Evolutionary conservation across 2,329 filamentous ascomycete genomes (phyloP), one percentile per base, ranked within the genome.

Genomic region (Alternaria postmessia): DNA sequence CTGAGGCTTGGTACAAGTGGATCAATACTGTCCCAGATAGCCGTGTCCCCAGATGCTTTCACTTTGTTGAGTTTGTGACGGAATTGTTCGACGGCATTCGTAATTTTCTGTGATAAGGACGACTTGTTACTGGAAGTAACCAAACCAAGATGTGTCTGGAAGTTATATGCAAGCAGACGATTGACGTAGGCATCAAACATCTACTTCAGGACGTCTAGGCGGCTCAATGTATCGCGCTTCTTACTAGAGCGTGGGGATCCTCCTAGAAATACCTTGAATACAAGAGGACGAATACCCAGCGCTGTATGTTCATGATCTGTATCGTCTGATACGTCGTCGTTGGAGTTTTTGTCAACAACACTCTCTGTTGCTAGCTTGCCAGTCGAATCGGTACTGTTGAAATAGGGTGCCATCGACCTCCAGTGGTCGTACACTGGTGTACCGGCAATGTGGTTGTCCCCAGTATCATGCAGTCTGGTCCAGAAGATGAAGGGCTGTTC

Each of bases 1-100:
- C 68, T 4, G 26, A 55, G 2, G 12, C 41, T 24, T 74, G 67
- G 69, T 73, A 67, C 51, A 46, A 52, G 3, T 14, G 8, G 1
- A 63, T 69, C 39, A 6, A 38, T 38, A n/a, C 34, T n/a, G 34
- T 38, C 34, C 34, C 34, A 38, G 16, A 38, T 38, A n/a, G 34
- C 34, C 14, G 34, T 38, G 16, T 38, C 34, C 16, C 34, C 34
- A 38, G 16, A 38, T 6, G 34, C 14, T 7, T 38, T 38, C 14
- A n/a, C n/a, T 7, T 38, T 38, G 16, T 38, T 38, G 16, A n/a
- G 14, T n/a, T n/a, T 38, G 16, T 38, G 34, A n/a, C 34, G 34
- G 16, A 38, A 38, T 6, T n/a, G 16, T n/a, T 38, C 34, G 7
- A 38, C 5, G 7, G 16, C 34, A 8, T 38, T n/a, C 7, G 16